A percentile compares a stretch with the other conserved stretches of the same genome.
Evolutionary conservation across 2,329 filamentous ascomycete genomes (phyloP).

Genomic region (Tolypocladium ophioglossoides): DNA sequence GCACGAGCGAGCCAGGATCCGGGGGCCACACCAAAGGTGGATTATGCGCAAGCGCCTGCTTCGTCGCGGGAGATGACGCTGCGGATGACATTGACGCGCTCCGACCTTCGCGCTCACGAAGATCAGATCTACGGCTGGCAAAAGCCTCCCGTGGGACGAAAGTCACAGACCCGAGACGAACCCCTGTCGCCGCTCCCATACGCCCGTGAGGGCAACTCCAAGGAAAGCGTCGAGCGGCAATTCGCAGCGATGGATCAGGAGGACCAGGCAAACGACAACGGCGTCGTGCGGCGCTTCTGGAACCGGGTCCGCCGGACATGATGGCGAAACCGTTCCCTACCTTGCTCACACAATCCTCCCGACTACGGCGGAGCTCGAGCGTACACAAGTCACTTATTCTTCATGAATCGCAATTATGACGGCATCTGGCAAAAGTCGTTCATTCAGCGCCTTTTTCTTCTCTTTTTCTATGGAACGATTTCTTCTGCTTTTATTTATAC

Average conservation of each 20-base stretch:
- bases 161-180: conserved; percentile 27
- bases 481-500: not conserved
- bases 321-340: not conserved
- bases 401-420: not conserved
- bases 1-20: conserved; percentile 14
- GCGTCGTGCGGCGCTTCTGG: conserved; percentile 54
- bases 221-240: conserved; percentile 43
- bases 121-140: conserved; percentile 64
- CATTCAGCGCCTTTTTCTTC: not conserved
- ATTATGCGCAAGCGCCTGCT: conserved; percentile 40
- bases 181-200: conserved; percentile 17
- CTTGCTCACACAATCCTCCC: not conserved
- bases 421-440: not conserved
- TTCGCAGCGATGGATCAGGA: conserved; percentile 43
- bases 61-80: conserved; percentile 82
- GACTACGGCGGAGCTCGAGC: not conserved
- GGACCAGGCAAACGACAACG: conserved; percentile 30
- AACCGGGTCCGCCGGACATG: conserved; percentile 43
- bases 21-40: conserved; percentile 18
- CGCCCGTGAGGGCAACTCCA: conserved; percentile 26
- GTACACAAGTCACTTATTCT: too few species aligned
- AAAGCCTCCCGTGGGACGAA: conserved; percentile 28
- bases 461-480: not conserved
- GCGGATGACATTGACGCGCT: conserved; percentile 87
- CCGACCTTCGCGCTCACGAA: conserved; percentile 71